Conservation (phyloP, 352 stramenopile genomes). For the Albugo candida region DNA sequence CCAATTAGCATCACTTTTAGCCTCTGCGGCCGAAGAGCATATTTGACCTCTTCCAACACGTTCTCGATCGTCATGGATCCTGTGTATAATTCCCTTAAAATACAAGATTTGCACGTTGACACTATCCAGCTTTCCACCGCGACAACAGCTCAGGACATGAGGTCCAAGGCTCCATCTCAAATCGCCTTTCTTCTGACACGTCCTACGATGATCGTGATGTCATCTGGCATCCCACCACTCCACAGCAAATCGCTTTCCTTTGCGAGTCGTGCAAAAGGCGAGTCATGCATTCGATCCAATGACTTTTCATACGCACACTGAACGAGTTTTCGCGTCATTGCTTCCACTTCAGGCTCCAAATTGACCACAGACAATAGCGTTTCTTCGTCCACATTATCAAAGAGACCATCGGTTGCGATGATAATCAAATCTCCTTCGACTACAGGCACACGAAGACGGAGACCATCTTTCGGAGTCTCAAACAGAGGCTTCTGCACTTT, state of each 20-base stretch:
- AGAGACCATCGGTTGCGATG: constrained; percentile 91
- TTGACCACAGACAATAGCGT: constrained; percentile 53
- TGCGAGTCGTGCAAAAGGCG: constrained; percentile 90
- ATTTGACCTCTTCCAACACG: no score
- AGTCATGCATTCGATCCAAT: constrained; percentile 81
- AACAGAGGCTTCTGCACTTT: constrained; percentile 77
- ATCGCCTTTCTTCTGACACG: constrained; percentile 12
- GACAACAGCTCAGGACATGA: no score
- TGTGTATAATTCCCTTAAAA: no score
- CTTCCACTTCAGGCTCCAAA: constrained; percentile 30
- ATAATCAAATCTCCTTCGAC: constrained; percentile 90
- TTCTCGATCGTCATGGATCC: no score
- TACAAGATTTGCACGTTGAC: no score
- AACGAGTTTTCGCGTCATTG: constrained; percentile 63
- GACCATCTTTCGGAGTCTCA: constrained; percentile 79
- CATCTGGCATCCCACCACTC: constrained; percentile 83
- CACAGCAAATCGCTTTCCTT: constrained; percentile 98
- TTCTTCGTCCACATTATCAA: constrained; percentile 90
- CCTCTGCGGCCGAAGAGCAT: no score
- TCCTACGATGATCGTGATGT: constrained; percentile 68
- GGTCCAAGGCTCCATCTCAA: no score
- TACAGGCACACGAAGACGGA: constrained; percentile 85
- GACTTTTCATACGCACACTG: constrained; percentile 82
- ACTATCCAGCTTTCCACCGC: no score
- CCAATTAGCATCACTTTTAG: no score